Base-by-base conservation (phyloP, 1,139 yeast species). In the Tardiomyces digboiensis region DNA sequence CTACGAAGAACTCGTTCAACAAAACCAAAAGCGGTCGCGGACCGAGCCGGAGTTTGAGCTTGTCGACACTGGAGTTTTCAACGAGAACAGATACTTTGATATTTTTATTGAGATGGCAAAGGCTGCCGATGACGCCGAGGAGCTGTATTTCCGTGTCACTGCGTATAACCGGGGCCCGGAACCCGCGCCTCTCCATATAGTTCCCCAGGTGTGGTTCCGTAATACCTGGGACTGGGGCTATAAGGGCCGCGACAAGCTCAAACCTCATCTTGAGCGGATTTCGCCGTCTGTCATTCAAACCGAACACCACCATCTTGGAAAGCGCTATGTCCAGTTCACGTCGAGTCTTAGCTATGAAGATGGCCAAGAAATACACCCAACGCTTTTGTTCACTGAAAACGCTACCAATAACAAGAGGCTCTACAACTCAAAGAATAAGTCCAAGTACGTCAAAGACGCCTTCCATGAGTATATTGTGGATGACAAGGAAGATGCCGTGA, bases 211-310 rank as follows among this genome's bases (percentile, higher is more conserved):
- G 41, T 80, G 83, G 53, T 86, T 82, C 64, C 76, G 97, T 67
- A 89, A 89, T 63, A 86, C 95, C 22, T 89, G 97, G 97, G 71
- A 83, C 16, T 89, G 97, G 96, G 88, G 89, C 37, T 55, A 61
- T 39, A 65, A 63, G 10, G 16, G 16, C 22, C 29, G 22, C 29
- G 42, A 40, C 21, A 38, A 38, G 18, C 53, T 52, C 21, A 76
- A 75, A 55, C 94, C 94, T 12, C 58, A 64, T 16, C 63, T 84
- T 44, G 64, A 68, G 52, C 66, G 65, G 49, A 58, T 58, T 39
- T 42, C 38, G 55, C 75, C 73, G 36, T 68, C 67, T 44, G 68
- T 81, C 21, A 69, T 85, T 45, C 72, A 78, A 57, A 70, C 87
- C 39, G 71, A 75, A 41, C 94, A 85, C 60, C 75, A 75, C 61